Evolutionary conservation across 371 early-diverging fungal species (phyloP), one percentile per base, ranked within the genome.

Genomic region (Saksenaea vasiformis): DNA sequence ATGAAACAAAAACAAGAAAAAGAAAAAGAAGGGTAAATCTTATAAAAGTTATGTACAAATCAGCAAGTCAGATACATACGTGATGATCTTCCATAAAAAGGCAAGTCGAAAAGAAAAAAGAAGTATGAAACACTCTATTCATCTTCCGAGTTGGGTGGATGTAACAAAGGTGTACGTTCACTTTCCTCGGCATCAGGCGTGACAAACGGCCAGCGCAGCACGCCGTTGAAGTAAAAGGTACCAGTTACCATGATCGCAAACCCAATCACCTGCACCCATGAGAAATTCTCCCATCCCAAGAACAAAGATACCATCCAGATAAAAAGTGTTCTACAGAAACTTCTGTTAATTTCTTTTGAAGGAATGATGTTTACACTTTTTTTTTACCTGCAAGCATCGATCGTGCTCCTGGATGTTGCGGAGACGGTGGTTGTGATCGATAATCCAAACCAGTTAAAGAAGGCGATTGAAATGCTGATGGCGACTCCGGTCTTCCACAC

Each of bases 381-480:
- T 15, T 58, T 27, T 71, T 79, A 82, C 82, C 82, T 84, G 89
- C 94, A 93, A 9, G 97, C 92, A 71, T 98, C 98, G 60, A 98
- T 96, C 5, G 97, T 98, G 11, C 92, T 91, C 39, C 98, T 84
- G 19, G 94, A 87, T 0, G 97, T 96, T 31, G 97, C 95, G 31
- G 90, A 89, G 47, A 97, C 82, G 26, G 78, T 82, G 51, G 88
- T 81, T 2, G 98, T 98, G 34, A 98, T 95, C 1, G 91, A 88
- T 27, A 98, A 83, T 4, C 97, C 98, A 74, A 94, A 95, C 84
- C 90, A 96, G 77, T 98, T 97, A 84, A 95, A 97, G 58, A 91
- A 87, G 17, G 95, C 92, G 67, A 97, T 96, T 1, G 92, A 92
- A 47, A 93, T 82, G 66, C 90, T 86, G 69, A 94, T 92, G 27